Evolutionary conservation across 23 red algal species (phyloP).

Genomic region (Gracilariopsis chorda): DNA sequence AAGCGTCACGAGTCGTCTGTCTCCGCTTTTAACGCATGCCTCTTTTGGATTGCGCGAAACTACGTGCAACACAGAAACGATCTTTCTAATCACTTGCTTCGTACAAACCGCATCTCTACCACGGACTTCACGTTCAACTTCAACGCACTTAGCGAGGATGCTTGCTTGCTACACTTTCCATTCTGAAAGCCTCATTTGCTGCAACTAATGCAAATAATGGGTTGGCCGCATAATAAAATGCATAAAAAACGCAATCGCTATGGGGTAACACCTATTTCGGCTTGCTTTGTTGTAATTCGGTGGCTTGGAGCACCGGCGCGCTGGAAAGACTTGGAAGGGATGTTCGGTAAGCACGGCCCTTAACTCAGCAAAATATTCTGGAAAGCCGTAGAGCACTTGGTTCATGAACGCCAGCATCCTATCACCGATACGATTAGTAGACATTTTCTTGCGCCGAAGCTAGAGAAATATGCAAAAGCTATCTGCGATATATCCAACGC

Average conservation of each 20-base stretch:
- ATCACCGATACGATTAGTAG: not conserved
- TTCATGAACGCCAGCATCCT: not conserved
- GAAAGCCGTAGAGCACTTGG: conserved; percentile 3
- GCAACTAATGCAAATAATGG: not conserved
- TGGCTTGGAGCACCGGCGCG: not conserved
- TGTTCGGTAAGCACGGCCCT: conserved; percentile 3
- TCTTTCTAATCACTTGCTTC: too few relatives aligned
- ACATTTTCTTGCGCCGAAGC: not conserved
- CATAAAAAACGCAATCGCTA: conserved; percentile 20
- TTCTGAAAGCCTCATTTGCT: not conserved
- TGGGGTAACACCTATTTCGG: not conserved
- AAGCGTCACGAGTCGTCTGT: too few relatives aligned
- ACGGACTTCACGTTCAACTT: conserved; percentile 9
- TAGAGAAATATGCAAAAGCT: not conserved
- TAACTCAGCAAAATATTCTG: conserved; percentile 22
- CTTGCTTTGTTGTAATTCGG: conserved; percentile 9
- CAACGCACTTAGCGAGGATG: not conserved
- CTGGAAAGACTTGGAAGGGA: not conserved
- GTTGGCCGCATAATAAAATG: not conserved
- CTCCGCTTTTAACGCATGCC: too few relatives aligned
- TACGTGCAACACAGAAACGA: too few relatives aligned
- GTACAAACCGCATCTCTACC: conserved; percentile 9
- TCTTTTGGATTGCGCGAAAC: too few relatives aligned
- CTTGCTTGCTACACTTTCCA: not conserved
- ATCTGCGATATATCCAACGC: not conserved